phyloP scores from a whole-genome alignment of 2,329 filamentous ascomycete genomes.

The Trichoderma gracile region DNA sequence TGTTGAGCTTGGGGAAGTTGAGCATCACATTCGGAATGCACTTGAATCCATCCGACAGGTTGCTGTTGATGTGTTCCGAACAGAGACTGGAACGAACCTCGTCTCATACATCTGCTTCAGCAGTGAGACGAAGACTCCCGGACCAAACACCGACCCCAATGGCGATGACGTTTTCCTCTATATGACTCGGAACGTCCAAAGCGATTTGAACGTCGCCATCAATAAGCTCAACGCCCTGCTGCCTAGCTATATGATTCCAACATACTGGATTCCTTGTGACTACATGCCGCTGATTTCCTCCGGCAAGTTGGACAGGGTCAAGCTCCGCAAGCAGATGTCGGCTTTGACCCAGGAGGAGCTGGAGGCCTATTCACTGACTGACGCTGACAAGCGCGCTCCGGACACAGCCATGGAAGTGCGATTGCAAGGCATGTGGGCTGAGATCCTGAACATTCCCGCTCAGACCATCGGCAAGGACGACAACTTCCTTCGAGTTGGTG shows the following conservation, averaged over 20 bases:
- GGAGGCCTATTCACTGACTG: conserved; percentile 14
- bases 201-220: background rate
- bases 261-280: conserved; percentile 16
- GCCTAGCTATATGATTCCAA: conserved; percentile 25
- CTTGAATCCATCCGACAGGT: conserved; percentile 5
- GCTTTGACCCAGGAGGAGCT: conserved; percentile 14
- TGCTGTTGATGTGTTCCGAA: conserved; percentile 20
- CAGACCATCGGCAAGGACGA: conserved; percentile 25
- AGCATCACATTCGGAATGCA: conserved; percentile 3
- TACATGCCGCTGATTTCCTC: conserved; percentile 24
- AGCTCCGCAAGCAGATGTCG: background rate
- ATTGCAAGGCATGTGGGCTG: conserved; percentile 23
- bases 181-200: background rate
- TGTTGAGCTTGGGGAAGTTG: conserved; percentile 24
- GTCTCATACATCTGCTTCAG: conserved; percentile 23
- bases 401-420: conserved; percentile 21
- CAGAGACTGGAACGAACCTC: conserved; percentile 2
- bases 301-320: conserved; percentile 20
- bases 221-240: conserved; percentile 10
- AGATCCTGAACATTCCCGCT: conserved; percentile 11
- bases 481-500: conserved; percentile 25
- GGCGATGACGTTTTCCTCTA: conserved; percentile 7
- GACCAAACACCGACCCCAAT: background rate
- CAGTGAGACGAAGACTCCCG: background rate
- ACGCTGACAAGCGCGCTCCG: conserved; percentile 13